Base-by-base conservation (phyloP, 176 grass and related monocot species). In the Bolboschoenus planiculmis region DNA sequence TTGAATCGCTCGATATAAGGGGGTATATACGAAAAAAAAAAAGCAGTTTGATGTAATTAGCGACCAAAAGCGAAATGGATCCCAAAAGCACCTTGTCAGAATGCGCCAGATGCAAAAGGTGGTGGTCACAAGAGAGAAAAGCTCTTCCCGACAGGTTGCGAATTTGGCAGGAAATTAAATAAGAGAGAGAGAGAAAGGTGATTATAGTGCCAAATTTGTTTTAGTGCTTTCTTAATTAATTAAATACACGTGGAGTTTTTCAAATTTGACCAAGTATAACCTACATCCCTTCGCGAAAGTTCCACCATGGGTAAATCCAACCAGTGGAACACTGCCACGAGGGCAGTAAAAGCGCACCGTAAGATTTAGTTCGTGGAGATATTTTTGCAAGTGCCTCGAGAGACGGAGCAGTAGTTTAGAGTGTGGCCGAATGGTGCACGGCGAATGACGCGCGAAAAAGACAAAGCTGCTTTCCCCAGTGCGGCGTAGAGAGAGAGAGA, bases 391-490 rank as follows among this genome's bases (percentile, higher is more conserved):
- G 7, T n/a, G 24, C 43, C 10, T 48, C 71, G 24, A 23, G 40
- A 47, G 23, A 26, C 10, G 36, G n/a, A 74, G n/a, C n/a, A n/a
- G 42, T 74, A 1, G 40, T 29, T 73, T 1, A 75, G 23, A 48
- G 24, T 16, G 42, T 27, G 70, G 70, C 43, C 42, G 42, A 74
- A 74, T 48, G 42, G 70, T 23, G 70, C 29, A 75, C 30, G 42
- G 70, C 23, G 1, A 15, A 47, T 20, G 33, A 6, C 33, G 63
- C 63, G 33, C 13, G 71, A 50, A 75, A 48, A 26, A 26, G 56
- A 58, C 79, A 81, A 81, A 47, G 20, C 37, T 81, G 20, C 56
- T 44, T 81, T 81, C 53, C 79, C 78, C 3, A 81, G 54, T n/a
- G 35, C 1, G 4, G 79, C 27, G 54, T 48, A 53, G 50, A 16